phyloP scores from a whole-genome alignment of 2,329 filamentous ascomycete species.

The Ceratocystis harringtonii region DNA sequence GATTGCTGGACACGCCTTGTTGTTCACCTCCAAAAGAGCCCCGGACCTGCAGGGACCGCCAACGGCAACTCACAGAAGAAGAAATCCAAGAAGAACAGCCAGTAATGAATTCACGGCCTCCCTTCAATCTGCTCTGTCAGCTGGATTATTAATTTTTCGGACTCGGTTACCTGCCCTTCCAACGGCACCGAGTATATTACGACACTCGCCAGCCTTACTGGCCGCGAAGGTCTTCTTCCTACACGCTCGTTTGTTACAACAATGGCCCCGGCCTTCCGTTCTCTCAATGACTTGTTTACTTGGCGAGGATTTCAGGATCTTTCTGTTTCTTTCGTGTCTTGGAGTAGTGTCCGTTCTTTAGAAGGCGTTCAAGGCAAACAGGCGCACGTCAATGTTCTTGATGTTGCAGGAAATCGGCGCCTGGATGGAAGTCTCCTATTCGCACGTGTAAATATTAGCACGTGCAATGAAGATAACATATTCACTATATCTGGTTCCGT shows the following conservation, averaged over 20 bases:
- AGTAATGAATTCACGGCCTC: constrained; percentile 18
- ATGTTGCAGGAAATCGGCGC: background rate
- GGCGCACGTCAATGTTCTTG: background rate
- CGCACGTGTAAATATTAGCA: background rate
- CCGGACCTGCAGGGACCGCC: constrained; percentile 34
- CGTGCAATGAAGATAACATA: background rate
- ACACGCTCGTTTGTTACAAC: background rate
- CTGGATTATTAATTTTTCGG: background rate
- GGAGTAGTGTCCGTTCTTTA: constrained; percentile 4
- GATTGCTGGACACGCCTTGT: constrained; percentile 78
- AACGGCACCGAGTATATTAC: background rate
- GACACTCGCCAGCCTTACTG: background rate
- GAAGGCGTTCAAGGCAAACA: constrained; percentile 4
- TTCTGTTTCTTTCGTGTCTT: background rate
- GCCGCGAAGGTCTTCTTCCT: background rate
- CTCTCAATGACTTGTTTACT: background rate
- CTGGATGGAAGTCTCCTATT: background rate
- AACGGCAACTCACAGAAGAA: constrained; percentile 36
- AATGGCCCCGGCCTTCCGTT: background rate
- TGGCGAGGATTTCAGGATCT: background rate
- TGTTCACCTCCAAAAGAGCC: constrained; percentile 64
- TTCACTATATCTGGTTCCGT: background rate
- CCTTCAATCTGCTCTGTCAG: background rate
- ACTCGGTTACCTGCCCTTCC: background rate
- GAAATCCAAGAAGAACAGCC: constrained; percentile 47